These are phyloP conservation scores for Fragaria iinumae DNA, from an alignment of 306 rosid species.

Conservation along the genomic window DNA sequence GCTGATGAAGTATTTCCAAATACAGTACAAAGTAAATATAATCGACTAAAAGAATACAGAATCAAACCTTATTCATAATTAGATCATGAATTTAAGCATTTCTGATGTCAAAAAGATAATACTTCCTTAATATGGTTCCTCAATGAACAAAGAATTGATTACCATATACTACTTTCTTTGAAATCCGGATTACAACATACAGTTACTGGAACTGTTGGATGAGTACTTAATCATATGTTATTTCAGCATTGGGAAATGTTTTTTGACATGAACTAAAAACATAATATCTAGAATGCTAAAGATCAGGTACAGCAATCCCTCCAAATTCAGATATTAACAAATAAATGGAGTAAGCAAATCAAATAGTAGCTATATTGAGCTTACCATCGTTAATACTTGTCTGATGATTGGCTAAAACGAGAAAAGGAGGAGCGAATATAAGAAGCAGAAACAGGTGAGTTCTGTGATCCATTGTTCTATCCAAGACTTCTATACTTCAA, in stretches of 20 bases:
- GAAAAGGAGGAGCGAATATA: constrained; percentile 1
- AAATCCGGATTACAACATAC: neutral
- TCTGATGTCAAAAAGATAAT: neutral
- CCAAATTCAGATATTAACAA: neutral
- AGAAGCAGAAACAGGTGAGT: constrained; percentile 11
- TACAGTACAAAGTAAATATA: neutral
- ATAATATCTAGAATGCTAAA: neutral
- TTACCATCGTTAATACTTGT: constrained; percentile 26
- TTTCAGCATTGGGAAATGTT: neutral
- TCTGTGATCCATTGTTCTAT: constrained; percentile 19
- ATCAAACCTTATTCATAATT: neutral
- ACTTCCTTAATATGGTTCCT: neutral
- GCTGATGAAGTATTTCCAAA: neutral
- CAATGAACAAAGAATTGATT: neutral
- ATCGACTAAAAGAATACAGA: neutral
- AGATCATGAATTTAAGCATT: neutral
- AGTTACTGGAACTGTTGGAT: neutral
- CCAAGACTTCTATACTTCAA: neutral
- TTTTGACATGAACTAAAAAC: neutral
- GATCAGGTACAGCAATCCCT: neutral
- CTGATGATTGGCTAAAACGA: neutral
- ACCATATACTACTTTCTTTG: neutral
- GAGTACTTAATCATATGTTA: neutral
- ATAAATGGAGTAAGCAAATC: neutral
- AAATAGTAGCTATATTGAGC: constrained; percentile 5